Evolutionary conservation across 257 asterid genomes (phyloP).

Genomic region (Solanum chiquidenum): DNA sequence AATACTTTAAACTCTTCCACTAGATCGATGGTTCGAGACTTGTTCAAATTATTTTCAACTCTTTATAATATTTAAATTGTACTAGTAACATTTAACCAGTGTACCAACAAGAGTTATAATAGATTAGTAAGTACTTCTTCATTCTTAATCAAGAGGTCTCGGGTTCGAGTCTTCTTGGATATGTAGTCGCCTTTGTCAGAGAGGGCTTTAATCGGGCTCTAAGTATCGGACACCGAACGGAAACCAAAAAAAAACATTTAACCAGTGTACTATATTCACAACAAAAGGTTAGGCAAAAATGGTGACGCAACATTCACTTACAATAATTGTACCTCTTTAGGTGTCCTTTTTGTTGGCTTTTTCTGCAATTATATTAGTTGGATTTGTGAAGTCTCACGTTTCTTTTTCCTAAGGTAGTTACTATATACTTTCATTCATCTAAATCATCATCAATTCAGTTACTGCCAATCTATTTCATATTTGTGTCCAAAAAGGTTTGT

Average conservation of each 20-base stretch:
- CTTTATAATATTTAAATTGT: neutral
- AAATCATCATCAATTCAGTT: neutral
- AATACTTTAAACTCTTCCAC: too few relatives aligned
- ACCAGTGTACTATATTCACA: neutral
- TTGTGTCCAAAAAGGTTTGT: neutral
- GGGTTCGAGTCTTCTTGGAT: too few relatives aligned
- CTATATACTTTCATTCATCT: neutral
- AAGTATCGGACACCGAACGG: too few relatives aligned
- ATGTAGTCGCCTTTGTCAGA: too few relatives aligned
- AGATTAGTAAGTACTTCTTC: too few relatives aligned
- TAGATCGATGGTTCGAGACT: too few relatives aligned
- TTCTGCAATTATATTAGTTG: neutral
- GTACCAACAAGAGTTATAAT: too few relatives aligned
- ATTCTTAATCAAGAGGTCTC: too few relatives aligned
- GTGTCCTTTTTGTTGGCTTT: neutral
- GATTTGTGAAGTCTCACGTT: neutral
- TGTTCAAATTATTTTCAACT: neutral
- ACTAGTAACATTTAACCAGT: neutral
- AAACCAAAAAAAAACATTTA: neutral
- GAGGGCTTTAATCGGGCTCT: too few relatives aligned
- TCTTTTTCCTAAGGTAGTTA: neutral
- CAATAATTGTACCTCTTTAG: neutral
- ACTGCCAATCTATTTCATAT: neutral
- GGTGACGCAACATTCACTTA: neutral
- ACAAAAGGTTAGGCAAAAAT: neutral